Conservation (phyloP, 2,329 filamentous ascomycete species). For the Cladosporium austrohemisphaericum region DNA sequence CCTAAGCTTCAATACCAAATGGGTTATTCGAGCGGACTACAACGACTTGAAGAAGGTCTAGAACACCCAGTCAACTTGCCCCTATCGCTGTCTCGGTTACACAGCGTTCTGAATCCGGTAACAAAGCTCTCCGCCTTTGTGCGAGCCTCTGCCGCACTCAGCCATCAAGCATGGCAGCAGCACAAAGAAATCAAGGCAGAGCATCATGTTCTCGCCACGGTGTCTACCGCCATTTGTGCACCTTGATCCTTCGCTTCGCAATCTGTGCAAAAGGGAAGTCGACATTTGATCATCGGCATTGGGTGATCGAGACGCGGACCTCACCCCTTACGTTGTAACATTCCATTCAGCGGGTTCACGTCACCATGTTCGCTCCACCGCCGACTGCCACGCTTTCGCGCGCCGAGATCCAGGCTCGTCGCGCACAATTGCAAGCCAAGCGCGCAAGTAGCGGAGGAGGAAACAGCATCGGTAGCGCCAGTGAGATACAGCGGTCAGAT, state of each 20-base stretch:
- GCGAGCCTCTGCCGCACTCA: constrained; percentile 7
- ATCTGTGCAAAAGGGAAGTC: background rate
- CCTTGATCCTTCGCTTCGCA: background rate
- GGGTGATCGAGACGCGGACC: too few relatives aligned
- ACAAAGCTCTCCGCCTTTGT: constrained; percentile 8
- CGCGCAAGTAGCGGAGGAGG: constrained; percentile 1
- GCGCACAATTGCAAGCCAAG: constrained; percentile 12
- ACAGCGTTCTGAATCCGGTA: constrained; percentile 5
- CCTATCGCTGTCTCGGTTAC: too few relatives aligned
- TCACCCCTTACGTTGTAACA: constrained; percentile 10
- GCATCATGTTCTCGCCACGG: constrained; percentile 2
- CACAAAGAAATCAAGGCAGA: constrained; percentile 13
- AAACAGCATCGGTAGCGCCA: constrained; percentile 4
- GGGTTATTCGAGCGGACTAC: too few relatives aligned
- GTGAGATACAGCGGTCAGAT: background rate
- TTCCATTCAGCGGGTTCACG: background rate
- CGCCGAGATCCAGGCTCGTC: constrained; percentile 14
- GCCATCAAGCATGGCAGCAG: constrained; percentile 1
- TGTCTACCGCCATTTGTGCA: background rate
- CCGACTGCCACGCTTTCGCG: constrained; percentile 12
- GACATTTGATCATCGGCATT: too few relatives aligned
- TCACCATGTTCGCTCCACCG: constrained; percentile 14
- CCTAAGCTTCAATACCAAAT: too few relatives aligned
- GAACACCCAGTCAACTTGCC: too few relatives aligned
- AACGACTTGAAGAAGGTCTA: too few relatives aligned